Percentiles rank a stretch among this genome's conserved stretches.
Conservation (phyloP, 2,329 filamentous ascomycete genomes). For the Sarocladium oryzae region DNA sequence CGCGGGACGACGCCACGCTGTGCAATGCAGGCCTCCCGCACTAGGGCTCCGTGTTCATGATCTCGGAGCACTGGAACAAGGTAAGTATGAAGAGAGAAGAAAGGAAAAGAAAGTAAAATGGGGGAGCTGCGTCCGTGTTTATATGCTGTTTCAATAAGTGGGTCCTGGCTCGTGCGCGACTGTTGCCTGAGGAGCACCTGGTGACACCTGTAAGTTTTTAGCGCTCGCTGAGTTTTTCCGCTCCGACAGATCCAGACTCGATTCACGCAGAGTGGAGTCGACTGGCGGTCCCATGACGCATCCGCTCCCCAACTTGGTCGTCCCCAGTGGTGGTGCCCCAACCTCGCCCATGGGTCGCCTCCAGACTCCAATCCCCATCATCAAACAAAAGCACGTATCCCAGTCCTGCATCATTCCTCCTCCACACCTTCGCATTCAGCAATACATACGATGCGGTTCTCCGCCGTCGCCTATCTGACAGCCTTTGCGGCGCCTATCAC, state of each 20-base stretch:
- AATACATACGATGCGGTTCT: slow-evolving; percentile 25
- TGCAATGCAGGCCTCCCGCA: slow-evolving; percentile 45
- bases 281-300: slow-evolving; percentile 31
- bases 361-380: neutral
- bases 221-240: neutral
- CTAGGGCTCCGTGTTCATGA: slow-evolving; percentile 37
- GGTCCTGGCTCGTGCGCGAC: neutral
- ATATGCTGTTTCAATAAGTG: neutral
- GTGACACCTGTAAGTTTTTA: neutral
- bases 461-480: slow-evolving; percentile 38
- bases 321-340: neutral
- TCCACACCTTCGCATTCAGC: neutral
- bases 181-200: slow-evolving; percentile 3
- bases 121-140: neutral
- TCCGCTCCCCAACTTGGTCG: slow-evolving; percentile 15
- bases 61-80: slow-evolving; percentile 35
- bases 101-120: slow-evolving; percentile 14
- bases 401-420: neutral
- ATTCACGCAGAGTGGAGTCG: neutral
- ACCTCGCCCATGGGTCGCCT: neutral
- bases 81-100: slow-evolving; percentile 43
- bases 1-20: slow-evolving; percentile 40
- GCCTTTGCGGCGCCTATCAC: slow-evolving; percentile 38
- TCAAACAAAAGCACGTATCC: neutral
- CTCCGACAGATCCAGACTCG: neutral